Base-by-base conservation (phyloP, 768 basidiomycete genomes). In the Mycena galericulata region DNA sequence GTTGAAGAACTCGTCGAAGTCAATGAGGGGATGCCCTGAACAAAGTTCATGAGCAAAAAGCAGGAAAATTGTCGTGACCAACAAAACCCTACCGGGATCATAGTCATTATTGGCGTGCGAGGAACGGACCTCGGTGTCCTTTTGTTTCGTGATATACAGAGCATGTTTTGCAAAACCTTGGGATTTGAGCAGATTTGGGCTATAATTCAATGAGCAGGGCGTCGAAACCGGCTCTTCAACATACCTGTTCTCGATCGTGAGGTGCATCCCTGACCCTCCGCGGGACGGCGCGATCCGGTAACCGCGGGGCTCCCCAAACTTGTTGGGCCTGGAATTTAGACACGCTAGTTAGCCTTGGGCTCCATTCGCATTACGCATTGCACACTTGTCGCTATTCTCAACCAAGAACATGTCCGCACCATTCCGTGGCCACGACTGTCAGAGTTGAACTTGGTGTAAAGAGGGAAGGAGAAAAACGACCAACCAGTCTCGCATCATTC, bases 101-200 rank as follows among this genome's bases (percentile, higher is more conserved):
- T 88, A 83, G 61, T 85, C 77, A 73, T 87, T 88, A 81, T 86
- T 88, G 57, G 81, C 78, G 53, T 79, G 80, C 47, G 82, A 82
- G 7, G 82, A 79, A 7, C 77, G 77, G 5, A 82, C 85, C 74
- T 89, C 87, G 0, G 81, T 81, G 30, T 88, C 87, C 72, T 89
- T 86, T 47, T 82, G 80, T 68, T 77, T 76, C 26, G 85, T 82
- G 6, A 88, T 79, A 4, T 83, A 83, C n/a, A 87, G 75, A 54
- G 83, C 83, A 73, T 87, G 83, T 30, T 84, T 83, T 6, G 87
- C 87, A 83, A 87, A 88, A 62, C 87, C 83, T 22, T 80, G 84
- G 46, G 86, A 87, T 43, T 85, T 82, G 62, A 86, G 75, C 15
- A 86, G 78, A 11, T 86, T 81, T 17, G 67, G 41, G 20, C 70